These are phyloP conservation scores for Pythium oligandrum DNA, from an alignment of 352 stramenopile species.

Conservation along the genomic window DNA sequence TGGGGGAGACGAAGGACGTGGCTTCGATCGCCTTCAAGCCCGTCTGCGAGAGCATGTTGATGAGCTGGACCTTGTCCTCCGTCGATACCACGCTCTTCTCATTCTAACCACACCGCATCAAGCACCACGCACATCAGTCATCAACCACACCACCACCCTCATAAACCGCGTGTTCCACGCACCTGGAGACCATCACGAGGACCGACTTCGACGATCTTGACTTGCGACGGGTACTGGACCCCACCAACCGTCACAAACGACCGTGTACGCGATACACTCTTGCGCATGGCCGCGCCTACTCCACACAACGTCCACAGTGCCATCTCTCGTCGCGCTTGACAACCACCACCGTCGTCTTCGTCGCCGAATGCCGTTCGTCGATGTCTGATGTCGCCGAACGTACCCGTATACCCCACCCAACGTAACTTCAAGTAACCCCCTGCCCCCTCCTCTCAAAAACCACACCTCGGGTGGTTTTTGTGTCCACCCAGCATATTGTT, in stretches of 20 bases:
- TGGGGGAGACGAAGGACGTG: conserved; percentile 95
- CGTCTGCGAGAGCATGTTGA: conserved; percentile 87
- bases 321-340: background rate
- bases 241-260: conserved; percentile 24
- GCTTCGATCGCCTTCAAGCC: conserved; percentile 90
- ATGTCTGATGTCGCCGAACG: conserved; percentile 6
- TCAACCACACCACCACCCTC: too few species aligned
- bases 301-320: too few species aligned
- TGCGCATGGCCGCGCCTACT: conserved; percentile 1
- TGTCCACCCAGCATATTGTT: background rate
- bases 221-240: conserved; percentile 51
- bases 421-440: conserved; percentile 20
- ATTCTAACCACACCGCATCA: conserved; percentile 60
- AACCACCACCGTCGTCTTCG: conserved; percentile 11
- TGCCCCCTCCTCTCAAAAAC: too few species aligned
- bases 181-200: conserved; percentile 93
- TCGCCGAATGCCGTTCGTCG: background rate
- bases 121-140: background rate
- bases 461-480: too few species aligned
- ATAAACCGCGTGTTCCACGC: background rate
- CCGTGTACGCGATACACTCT: conserved; percentile 10
- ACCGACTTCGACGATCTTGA: conserved; percentile 94
- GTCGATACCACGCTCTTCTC: conserved; percentile 87
- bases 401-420: conserved; percentile 2
- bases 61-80: conserved; percentile 89